Percentiles rank a stretch among this genome's conserved stretches.
Evolutionary conservation across 306 rosid species (phyloP).

Genomic region (Prunus persica): Prunus_persica_NCBIv2 NC_034015.1:21123501-21124000

Average conservation of each 20-base stretch:
- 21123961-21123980: background rate
- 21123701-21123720: constrained; percentile 42
- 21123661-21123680: constrained; percentile 28
- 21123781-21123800: constrained; percentile 66
- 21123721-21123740: constrained; percentile 96
- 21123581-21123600: constrained; percentile 86
- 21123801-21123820: constrained; percentile 30
- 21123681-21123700: constrained; percentile 16
- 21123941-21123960: background rate
- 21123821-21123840: background rate
- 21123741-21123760: constrained; percentile 97
- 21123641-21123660: constrained; percentile 22
- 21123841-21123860: constrained; percentile 10
- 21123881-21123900: constrained; percentile 83
- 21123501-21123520: background rate
- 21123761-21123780: constrained; percentile 84
- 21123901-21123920: constrained; percentile 90
- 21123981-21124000: background rate
- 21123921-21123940: constrained; percentile 63
- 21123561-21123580: constrained; percentile 89
- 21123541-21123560: constrained; percentile 4
- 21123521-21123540: background rate
- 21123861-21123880: constrained; percentile 60
- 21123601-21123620: constrained; percentile 76
- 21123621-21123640: constrained; percentile 98